phyloP scores from a whole-genome alignment of 2,329 filamentous ascomycete genomes.

The Aspergillus tamarii region DNA sequence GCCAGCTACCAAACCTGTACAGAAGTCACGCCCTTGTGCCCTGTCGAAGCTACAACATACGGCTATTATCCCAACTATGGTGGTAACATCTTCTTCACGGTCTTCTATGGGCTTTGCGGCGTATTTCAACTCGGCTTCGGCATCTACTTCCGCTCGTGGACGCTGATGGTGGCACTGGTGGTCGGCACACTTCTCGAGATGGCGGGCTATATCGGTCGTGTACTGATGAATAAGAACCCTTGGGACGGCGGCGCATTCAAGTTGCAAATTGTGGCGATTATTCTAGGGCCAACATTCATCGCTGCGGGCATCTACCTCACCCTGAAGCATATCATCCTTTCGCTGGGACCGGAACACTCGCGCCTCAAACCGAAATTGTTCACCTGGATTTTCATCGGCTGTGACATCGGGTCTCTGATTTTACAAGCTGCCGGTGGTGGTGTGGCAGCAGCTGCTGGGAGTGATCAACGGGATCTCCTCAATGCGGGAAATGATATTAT shows the following conservation, averaged over 20 bases:
- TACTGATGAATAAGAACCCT: slow-evolving; percentile 58
- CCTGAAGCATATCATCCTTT: slow-evolving; percentile 60
- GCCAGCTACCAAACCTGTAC: slow-evolving; percentile 34
- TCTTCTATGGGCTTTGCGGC: slow-evolving; percentile 54
- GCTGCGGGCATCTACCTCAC: slow-evolving; percentile 60
- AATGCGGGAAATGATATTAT: slow-evolving; percentile 59
- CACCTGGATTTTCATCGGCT: slow-evolving; percentile 63
- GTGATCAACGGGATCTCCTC: slow-evolving; percentile 39
- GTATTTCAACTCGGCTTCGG: slow-evolving; percentile 55
- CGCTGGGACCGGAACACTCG: slow-evolving; percentile 55
- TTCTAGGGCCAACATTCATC: slow-evolving; percentile 60
- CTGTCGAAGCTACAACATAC: slow-evolving; percentile 54
- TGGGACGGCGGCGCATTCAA: slow-evolving; percentile 55
- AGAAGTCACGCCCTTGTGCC: slow-evolving; percentile 43
- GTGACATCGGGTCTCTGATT: slow-evolving; percentile 61
- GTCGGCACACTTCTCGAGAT: slow-evolving; percentile 55
- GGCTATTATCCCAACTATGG: slow-evolving; percentile 57
- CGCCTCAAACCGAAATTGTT: slow-evolving; percentile 54
- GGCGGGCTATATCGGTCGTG: slow-evolving; percentile 59
- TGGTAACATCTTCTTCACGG: slow-evolving; percentile 57
- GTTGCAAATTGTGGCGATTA: slow-evolving; percentile 58
- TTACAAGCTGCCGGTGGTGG: slow-evolving; percentile 63
- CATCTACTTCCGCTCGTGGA: slow-evolving; percentile 58
- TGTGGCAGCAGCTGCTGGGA: slow-evolving; percentile 56
- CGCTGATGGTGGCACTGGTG: slow-evolving; percentile 55